A percentile compares a stretch with the other conserved stretches of the same genome.
Conservation (phyloP, 805 yeast species). For the Saccharomycopsis sp. region DNA sequence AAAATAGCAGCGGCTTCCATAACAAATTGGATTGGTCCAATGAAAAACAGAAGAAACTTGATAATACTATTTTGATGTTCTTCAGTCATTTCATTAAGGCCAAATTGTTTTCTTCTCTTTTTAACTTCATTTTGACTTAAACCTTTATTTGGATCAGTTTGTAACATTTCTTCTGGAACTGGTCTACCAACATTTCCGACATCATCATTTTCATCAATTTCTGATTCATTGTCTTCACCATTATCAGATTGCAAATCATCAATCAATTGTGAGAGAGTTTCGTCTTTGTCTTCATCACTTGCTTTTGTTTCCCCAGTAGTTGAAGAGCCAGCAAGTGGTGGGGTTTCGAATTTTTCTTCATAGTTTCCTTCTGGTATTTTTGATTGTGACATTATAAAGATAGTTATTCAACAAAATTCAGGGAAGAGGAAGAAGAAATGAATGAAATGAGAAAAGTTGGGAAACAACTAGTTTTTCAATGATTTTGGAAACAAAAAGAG, state of each 20-base stretch:
- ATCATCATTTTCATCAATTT: constrained; percentile 36
- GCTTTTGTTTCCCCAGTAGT: constrained; percentile 41
- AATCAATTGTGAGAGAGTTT: constrained; percentile 62
- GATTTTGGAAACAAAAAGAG: no score
- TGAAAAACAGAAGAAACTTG: constrained; percentile 78
- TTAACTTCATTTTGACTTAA: constrained; percentile 65
- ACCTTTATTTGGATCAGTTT: constrained; percentile 75
- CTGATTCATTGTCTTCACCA: constrained; percentile 39
- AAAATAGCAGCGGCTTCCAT: constrained; percentile 94
- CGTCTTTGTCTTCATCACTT: constrained; percentile 54
- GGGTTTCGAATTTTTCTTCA: no score
- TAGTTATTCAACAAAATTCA: no score
- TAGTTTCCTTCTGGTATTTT: no score
- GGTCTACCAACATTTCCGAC: constrained; percentile 57
- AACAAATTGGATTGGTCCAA: constrained; percentile 94
- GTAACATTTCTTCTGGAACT: constrained; percentile 77
- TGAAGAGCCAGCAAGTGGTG: neutral
- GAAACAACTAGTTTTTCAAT: no score
- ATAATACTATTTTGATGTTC: constrained; percentile 70
- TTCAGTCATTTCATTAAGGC: constrained; percentile 85
- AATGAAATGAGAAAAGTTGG: no score
- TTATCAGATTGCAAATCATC: constrained; percentile 65
- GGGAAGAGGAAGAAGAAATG: no score
- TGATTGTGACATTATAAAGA: no score
- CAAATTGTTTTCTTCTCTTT: constrained; percentile 82